A percentile compares a stretch with the other conserved stretches of the same genome.
These are phyloP conservation scores for Pittosporum tobira DNA, from an alignment of 129 eudicot genomes.

Conservation along the genomic window DNA sequence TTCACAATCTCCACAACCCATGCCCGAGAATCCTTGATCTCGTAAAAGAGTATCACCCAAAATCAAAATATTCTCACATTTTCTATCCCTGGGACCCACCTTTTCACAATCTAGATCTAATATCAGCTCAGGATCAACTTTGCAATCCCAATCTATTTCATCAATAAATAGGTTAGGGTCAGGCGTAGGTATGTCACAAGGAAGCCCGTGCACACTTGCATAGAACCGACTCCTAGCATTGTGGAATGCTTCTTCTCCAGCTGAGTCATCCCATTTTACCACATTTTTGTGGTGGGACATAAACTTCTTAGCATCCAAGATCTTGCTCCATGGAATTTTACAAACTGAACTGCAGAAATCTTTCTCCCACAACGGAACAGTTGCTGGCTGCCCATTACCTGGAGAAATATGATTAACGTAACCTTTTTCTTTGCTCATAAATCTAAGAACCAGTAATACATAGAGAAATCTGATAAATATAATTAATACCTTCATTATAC, in stretches of 20 bases:
- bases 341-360: constrained; percentile 53
- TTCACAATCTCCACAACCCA: constrained; percentile 61
- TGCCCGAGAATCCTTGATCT: constrained; percentile 25
- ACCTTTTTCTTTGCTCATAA: neutral
- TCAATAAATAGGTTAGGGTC: constrained; percentile 75
- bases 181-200: constrained; percentile 45
- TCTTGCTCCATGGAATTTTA: constrained; percentile 47
- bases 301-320: constrained; percentile 49
- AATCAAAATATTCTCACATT: constrained; percentile 37
- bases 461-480: neutral
- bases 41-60: constrained; percentile 33
- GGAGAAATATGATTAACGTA: constrained; percentile 9
- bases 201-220: constrained; percentile 47
- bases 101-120: constrained; percentile 32
- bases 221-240: constrained; percentile 52
- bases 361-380: constrained; percentile 62
- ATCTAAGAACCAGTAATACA: neutral
- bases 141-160: constrained; percentile 57
- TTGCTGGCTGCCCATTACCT: constrained; percentile 50
- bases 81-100: constrained; percentile 4
- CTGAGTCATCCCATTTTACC: constrained; percentile 67
- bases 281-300: constrained; percentile 42
- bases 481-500: no score
- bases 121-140: constrained; percentile 29
- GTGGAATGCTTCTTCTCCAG: constrained; percentile 57